phyloP scores from a whole-genome alignment of 2,329 filamentous ascomycete species.

The Fusarium staphyleae region DNA sequence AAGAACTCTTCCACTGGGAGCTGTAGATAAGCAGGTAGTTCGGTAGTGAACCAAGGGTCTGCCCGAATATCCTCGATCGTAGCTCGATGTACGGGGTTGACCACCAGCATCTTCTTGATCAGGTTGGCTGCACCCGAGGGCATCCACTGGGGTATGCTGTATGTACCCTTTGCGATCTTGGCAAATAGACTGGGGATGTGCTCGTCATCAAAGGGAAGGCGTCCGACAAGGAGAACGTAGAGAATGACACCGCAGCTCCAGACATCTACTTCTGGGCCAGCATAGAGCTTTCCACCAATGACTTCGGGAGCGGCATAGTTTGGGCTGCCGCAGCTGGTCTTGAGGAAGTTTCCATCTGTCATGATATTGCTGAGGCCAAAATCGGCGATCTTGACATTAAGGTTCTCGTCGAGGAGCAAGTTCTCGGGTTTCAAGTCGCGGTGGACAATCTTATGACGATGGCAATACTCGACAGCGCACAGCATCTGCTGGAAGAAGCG shows the following conservation, averaged over 20 bases:
- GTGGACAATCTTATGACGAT: constrained; percentile 98
- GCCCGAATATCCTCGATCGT: constrained; percentile 92
- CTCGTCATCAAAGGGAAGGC: constrained; percentile 95
- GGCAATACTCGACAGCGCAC: constrained; percentile 98
- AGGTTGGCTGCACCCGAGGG: constrained; percentile 80
- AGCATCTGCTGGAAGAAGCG: constrained; percentile 99
- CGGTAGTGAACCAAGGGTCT: constrained; percentile 92
- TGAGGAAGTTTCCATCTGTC: constrained; percentile 99
- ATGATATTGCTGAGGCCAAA: constrained; percentile 99
- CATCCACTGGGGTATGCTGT: constrained; percentile 91
- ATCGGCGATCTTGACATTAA: constrained; percentile 99
- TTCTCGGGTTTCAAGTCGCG: constrained; percentile 98
- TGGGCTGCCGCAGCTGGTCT: constrained; percentile 96
- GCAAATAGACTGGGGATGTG: constrained; percentile 97
- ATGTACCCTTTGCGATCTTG: constrained; percentile 95
- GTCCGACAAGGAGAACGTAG: constrained; percentile 80
- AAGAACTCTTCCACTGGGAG: constrained; percentile 90
- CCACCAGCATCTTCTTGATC: constrained; percentile 92
- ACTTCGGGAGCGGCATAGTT: constrained; percentile 99
- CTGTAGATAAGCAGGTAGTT: constrained; percentile 85
- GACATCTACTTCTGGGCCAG: constrained; percentile 96
- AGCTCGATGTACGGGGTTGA: constrained; percentile 92
- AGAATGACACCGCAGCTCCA: constrained; percentile 97
- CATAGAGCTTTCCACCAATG: constrained; percentile 96
- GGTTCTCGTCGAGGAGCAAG: constrained; percentile 88